Base-by-base conservation (phyloP, 441 rosid genomes). In the Pelargonium australe region DNA sequence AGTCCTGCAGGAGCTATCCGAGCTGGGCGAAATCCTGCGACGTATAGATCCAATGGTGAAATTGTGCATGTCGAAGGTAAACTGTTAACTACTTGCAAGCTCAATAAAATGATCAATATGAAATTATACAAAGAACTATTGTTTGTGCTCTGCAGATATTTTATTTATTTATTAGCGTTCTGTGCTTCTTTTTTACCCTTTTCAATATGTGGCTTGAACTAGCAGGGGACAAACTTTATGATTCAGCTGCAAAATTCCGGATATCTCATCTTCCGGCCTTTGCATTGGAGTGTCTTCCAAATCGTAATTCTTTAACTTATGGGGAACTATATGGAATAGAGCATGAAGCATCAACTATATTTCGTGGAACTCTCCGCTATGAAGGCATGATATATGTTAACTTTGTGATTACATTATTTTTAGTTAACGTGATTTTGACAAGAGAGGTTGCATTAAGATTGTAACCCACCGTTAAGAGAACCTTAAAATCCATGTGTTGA, bases 1-100 rank as follows among this genome's bases (percentile, higher is more conserved):
- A 91, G 82, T 77, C 97, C 97, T 77, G 96, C 95, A 45, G 97
- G 99, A 84, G 96, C 96, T 63, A 86, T 94, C 73, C 81, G 84
- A 84, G 58, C 75, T 16, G 97, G 96, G 67, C 72, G 72, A 28
- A 91, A 89, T 80, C 97, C 99, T 49, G 97, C 99, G 31, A 89
- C 80, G 8, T 89, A 86, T 76, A 82, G 73, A 77, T 78, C 71
- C 69, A 74, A 79, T 7, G 86, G 89, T 25, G 82, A 87, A 78
- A 87, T 69, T 72, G 64, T 85, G 57, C 73, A 85, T 45, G 81
- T 94, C 55, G 85, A 86, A 74, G 99, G 98, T 94, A 85, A 75
- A 73, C 43, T 73, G 57, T 68, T 65, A 5, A 57, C 25, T 57
- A n/a, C 55, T 47, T 47, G 55, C 55, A 47, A n/a, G 13, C 55